Percentiles rank a stretch among this genome's conserved stretches.
Conservation (phyloP, 495 filamentous ascomycete species). For the Aspergillus bertholletiae region DNA sequence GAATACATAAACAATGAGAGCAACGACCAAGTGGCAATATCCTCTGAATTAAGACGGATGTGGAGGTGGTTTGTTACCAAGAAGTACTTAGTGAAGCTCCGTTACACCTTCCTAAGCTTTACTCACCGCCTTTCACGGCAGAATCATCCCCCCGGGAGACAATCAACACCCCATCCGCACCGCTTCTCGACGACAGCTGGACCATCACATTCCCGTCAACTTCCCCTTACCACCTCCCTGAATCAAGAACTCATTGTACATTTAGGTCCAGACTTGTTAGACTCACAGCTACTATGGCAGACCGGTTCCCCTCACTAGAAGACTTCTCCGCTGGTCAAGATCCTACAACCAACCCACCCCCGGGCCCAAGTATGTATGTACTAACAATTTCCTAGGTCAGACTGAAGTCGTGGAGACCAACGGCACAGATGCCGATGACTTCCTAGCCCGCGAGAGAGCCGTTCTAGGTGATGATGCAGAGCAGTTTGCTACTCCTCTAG, state of each 20-base stretch:
- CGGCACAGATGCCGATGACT: slow-evolving; percentile 61
- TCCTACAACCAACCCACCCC: slow-evolving; percentile 7
- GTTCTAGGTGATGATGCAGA: slow-evolving; percentile 87
- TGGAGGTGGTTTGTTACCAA: background rate
- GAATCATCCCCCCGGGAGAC: slow-evolving; percentile 22
- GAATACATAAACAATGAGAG: background rate
- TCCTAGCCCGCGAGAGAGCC: slow-evolving; percentile 85
- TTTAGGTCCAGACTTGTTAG: background rate
- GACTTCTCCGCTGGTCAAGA: slow-evolving; percentile 86
- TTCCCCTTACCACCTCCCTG: slow-evolving; percentile 7
- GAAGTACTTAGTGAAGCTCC: slow-evolving; percentile 1
- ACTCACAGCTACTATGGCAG: slow-evolving; percentile 62
- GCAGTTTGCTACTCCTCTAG: slow-evolving; percentile 78
- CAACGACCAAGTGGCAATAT: background rate
- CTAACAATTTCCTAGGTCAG: slow-evolving; percentile 51
- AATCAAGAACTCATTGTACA: background rate
- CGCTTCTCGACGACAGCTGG: slow-evolving; percentile 26
- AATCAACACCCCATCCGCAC: slow-evolving; percentile 10
- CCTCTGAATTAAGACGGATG: background rate
- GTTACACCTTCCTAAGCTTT: slow-evolving; percentile 9
- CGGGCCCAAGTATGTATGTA: slow-evolving; percentile 2
- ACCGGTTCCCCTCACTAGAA: slow-evolving; percentile 94
- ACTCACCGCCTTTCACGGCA: slow-evolving; percentile 33
- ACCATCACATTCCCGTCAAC: slow-evolving; percentile 15
- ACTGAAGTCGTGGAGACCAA: slow-evolving; percentile 49